Conservation (phyloP, 106 monocot genomes). For the Vanilla planifolia region DNA sequence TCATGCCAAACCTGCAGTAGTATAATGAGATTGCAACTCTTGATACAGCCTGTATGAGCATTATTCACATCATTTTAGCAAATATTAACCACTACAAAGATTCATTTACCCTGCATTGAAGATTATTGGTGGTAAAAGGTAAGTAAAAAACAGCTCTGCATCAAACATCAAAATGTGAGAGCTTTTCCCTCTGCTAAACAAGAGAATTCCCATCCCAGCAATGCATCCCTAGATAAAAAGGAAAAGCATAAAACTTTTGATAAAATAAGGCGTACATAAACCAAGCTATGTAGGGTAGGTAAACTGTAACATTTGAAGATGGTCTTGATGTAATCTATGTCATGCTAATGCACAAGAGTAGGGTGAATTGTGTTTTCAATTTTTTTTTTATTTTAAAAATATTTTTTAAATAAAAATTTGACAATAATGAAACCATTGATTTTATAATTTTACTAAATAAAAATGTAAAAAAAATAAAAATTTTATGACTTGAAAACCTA, state of each 20-base stretch:
- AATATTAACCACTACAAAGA: not conserved
- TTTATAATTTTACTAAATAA: too few relatives aligned
- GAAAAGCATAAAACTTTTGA: not conserved
- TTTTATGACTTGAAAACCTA: too few relatives aligned
- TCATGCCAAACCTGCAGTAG: slow-evolving; percentile 66
- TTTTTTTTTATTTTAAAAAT: too few relatives aligned
- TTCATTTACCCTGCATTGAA: slow-evolving; percentile 75
- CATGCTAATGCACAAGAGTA: too few relatives aligned
- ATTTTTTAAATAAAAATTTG: too few relatives aligned
- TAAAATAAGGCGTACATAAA: too few relatives aligned
- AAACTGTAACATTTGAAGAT: too few relatives aligned
- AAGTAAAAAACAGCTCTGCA: slow-evolving; percentile 68
- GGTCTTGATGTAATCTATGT: too few relatives aligned
- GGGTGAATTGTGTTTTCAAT: too few relatives aligned
- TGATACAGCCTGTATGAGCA: not conserved
- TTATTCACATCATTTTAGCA: not conserved
- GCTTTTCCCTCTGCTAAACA: slow-evolving; percentile 51
- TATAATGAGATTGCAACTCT: not conserved
- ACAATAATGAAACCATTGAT: too few relatives aligned
- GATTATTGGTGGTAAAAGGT: slow-evolving; percentile 79
- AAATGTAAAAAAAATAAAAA: too few relatives aligned
- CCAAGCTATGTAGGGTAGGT: too few relatives aligned
- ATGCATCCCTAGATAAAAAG: slow-evolving; percentile 37
- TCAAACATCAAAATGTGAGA: slow-evolving; percentile 83
- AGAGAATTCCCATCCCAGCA: slow-evolving; percentile 51